phyloP scores from a whole-genome alignment of 768 basidiomycete genomes.

The Pleurotus djamor region DNA sequence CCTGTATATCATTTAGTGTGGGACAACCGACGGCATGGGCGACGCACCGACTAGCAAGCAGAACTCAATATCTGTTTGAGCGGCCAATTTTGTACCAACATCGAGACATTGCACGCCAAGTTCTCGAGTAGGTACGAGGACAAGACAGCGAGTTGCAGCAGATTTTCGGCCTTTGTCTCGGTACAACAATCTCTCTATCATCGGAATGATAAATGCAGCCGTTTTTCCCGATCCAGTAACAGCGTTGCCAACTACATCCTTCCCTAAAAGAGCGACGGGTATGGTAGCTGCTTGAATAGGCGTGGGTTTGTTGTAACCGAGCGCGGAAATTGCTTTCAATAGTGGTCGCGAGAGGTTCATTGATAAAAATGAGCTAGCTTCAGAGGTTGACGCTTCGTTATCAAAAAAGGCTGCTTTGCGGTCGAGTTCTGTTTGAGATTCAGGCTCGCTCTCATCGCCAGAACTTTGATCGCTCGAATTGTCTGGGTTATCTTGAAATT shows the following conservation, averaged over 20 bases:
- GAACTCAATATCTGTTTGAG: conserved; percentile 87
- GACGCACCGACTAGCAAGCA: conserved; percentile 86
- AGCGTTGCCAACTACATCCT: conserved; percentile 94
- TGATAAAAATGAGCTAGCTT: conserved; percentile 79
- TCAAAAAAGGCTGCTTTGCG: conserved; percentile 92
- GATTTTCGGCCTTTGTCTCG: conserved; percentile 87
- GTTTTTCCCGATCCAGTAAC: conserved; percentile 99
- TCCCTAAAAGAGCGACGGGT: conserved; percentile 90
- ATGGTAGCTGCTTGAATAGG: conserved; percentile 96
- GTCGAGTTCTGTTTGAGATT: conserved; percentile 66
- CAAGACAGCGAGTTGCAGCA: conserved; percentile 84
- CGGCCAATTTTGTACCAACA: conserved; percentile 81
- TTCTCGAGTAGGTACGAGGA: conserved; percentile 94
- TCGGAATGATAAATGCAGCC: conserved; percentile 94
- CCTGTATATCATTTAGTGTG: conserved; percentile 39
- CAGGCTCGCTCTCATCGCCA: conserved; percentile 41
- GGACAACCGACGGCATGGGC: not conserved
- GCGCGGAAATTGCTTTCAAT: conserved; percentile 82
- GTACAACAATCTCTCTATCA: conserved; percentile 89
- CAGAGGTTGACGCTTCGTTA: conserved; percentile 43
- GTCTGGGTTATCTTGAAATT: conserved; percentile 4
- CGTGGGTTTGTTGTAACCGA: conserved; percentile 83
- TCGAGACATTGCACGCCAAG: conserved; percentile 95
- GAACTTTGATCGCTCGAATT: conserved; percentile 25
- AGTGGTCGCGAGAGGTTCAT: conserved; percentile 97